Evolutionary conservation across 441 rosid species (phyloP).

Genomic region (Erodium trifolium): DNA sequence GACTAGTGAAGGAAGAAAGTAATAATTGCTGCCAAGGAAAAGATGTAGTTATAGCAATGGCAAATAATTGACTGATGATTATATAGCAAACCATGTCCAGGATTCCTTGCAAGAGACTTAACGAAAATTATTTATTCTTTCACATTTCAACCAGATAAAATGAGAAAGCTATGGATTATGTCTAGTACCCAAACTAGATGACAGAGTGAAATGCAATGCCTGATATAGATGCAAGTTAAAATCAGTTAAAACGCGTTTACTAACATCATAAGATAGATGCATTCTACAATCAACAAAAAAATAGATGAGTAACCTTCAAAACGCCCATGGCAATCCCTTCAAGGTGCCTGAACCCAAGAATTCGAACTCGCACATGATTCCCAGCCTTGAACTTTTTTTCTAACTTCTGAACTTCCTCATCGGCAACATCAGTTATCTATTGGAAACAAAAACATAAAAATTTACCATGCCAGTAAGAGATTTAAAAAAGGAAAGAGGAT

Average conservation of each 20-base stretch:
- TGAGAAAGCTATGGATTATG: not conserved
- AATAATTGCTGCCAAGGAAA: no score
- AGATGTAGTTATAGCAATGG: not conserved
- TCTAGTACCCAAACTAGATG: not conserved
- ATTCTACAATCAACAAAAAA: slow-evolving; percentile 12
- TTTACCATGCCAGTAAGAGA: slow-evolving; percentile 21
- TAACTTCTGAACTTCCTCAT: slow-evolving; percentile 66
- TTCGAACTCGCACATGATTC: slow-evolving; percentile 68
- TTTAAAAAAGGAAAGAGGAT: slow-evolving; percentile 9
- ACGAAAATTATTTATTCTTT: not conserved
- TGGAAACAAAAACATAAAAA: slow-evolving; percentile 15
- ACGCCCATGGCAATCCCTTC: slow-evolving; percentile 89
- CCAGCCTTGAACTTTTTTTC: slow-evolving; percentile 85
- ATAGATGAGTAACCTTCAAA: slow-evolving; percentile 56
- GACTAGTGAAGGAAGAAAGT: not conserved
- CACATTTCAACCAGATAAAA: not conserved
- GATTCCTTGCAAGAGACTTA: not conserved
- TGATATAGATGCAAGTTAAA: not conserved
- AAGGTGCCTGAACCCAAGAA: slow-evolving; percentile 74
- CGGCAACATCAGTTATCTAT: slow-evolving; percentile 79
- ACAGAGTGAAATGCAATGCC: not conserved
- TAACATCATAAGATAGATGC: slow-evolving; percentile 12
- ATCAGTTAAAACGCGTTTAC: not conserved
- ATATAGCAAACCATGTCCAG: not conserved
- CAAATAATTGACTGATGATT: not conserved